These are phyloP conservation scores for Lojkania enalia DNA, from an alignment of 2,329 filamentous ascomycete species.

Conservation along the genomic window DNA sequence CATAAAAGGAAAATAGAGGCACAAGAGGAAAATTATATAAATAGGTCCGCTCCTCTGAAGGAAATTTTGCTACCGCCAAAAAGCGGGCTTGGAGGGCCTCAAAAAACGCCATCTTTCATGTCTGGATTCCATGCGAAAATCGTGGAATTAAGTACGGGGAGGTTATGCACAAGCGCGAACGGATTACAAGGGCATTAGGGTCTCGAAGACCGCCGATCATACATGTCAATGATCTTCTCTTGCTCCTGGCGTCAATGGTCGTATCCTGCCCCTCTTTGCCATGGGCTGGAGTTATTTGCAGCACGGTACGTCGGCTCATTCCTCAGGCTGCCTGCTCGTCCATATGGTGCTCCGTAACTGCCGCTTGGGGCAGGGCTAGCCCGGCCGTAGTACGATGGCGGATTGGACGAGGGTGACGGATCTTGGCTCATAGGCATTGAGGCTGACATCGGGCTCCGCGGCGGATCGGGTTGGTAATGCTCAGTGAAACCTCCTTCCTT, in stretches of 20 bases:
- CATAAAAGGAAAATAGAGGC: constrained; percentile 3
- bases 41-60: constrained; percentile 4
- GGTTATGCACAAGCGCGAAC: constrained; percentile 15
- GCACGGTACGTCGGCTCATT: constrained; percentile 45
- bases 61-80: too few species aligned
- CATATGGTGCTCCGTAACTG: constrained; percentile 17
- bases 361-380: constrained; percentile 31
- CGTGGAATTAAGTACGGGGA: constrained; percentile 13
- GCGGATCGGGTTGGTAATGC: constrained; percentile 47
- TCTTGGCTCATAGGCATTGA: constrained; percentile 45
- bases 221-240: constrained; percentile 39
- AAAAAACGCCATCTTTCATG: constrained; percentile 12
- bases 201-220: constrained; percentile 36
- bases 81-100: too few species aligned
- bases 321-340: constrained; percentile 33
- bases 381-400: constrained; percentile 43
- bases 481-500: constrained; percentile 47
- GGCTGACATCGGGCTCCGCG: constrained; percentile 52
- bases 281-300: constrained; percentile 62
- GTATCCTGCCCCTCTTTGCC: constrained; percentile 68
- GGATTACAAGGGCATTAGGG: constrained; percentile 14
- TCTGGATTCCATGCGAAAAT: constrained; percentile 8
- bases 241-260: constrained; percentile 55
- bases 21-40: constrained; percentile 8
- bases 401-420: constrained; percentile 29